Evolutionary conservation across 768 basidiomycete genomes (phyloP), one percentile per base, ranked within the genome.

Genomic region (Inosperma sp.): DNA sequence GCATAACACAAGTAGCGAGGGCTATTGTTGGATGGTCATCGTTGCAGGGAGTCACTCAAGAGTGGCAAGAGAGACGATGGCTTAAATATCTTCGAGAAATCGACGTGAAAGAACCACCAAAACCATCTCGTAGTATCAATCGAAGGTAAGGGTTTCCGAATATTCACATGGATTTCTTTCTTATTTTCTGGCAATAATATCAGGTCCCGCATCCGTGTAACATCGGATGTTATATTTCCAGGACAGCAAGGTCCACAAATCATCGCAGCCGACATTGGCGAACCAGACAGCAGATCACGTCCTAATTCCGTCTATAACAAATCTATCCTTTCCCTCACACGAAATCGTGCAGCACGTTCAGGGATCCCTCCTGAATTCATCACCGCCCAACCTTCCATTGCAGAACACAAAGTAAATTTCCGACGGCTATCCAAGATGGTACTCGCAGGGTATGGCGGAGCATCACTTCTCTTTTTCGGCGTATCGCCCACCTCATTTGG

Each of bases 391-490:
- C 37, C 52, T 42, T 40, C 59, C 36, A 26, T 76, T 53, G 54
- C 71, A 2, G 82, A 86, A 41, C 70, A 88, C 49, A 86, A 84
- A 60, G 63, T 75, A 16, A 87, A 84, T 9, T 67, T 92, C n/a
- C 79, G 88, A 21, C 77, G 90, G 9, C 73, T 89, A 31, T 89
- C 87, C 12, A 89, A 90, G 64, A 80, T 93, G 70, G 86, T 87
- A 2, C 72, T 93, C 6, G 89, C 87, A 1, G 87, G 88, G 3
- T 92, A 93, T 57, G 90, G 89, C 12, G 90, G 90, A 2, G 83
- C 88, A 1, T 83, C 81, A 40, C 72, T 91, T 23, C 66, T 90
- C 29, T 91, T 93, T 68, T 92, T 92, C 55, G 89, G 89, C 6
- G 76, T 89, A 7, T 71, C 74, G 4, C 69, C 75, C 0, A 51